These are phyloP conservation scores for Apostasia shenzhenica DNA, from an alignment of 106 monocot species.

Conservation along the genomic window DNA sequence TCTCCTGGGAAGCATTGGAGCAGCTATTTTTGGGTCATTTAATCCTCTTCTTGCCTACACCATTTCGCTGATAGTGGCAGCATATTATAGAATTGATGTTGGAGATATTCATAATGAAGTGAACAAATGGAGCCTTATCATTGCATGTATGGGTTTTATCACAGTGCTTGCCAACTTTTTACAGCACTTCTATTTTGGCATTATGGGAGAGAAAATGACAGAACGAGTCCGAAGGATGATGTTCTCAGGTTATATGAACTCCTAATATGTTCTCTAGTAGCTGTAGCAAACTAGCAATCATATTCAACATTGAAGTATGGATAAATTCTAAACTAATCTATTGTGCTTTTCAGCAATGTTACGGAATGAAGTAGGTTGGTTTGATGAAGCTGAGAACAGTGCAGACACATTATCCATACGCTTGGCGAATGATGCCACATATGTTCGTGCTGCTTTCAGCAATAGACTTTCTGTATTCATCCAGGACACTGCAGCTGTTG, in stretches of 20 bases:
- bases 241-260: conserved; percentile 76
- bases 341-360: conserved; percentile 62
- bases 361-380: conserved; percentile 98
- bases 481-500: conserved; percentile 82
- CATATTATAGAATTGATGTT: conserved; percentile 65
- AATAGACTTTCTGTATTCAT: conserved; percentile 98
- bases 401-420: conserved; percentile 93
- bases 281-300: neutral
- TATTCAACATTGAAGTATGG: neutral
- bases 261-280: neutral
- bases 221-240: conserved; percentile 97
- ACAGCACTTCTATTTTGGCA: conserved; percentile 99
- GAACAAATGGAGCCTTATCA: conserved; percentile 91
- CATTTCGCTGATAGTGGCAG: conserved; percentile 73
- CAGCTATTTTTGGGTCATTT: conserved; percentile 97
- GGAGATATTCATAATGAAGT: conserved; percentile 63
- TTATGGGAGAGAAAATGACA: conserved; percentile 99
- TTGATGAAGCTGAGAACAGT: conserved; percentile 98
- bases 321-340: neutral
- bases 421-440: conserved; percentile 97
- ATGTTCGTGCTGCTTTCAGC: conserved; percentile 98
- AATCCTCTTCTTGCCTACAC: conserved; percentile 94
- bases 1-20: conserved; percentile 85
- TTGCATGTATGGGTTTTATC: conserved; percentile 87
- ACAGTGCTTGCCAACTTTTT: conserved; percentile 96